Evolutionary conservation across 352 stramenopile species (phyloP).

Genomic region (Plasmopara viticola): DNA sequence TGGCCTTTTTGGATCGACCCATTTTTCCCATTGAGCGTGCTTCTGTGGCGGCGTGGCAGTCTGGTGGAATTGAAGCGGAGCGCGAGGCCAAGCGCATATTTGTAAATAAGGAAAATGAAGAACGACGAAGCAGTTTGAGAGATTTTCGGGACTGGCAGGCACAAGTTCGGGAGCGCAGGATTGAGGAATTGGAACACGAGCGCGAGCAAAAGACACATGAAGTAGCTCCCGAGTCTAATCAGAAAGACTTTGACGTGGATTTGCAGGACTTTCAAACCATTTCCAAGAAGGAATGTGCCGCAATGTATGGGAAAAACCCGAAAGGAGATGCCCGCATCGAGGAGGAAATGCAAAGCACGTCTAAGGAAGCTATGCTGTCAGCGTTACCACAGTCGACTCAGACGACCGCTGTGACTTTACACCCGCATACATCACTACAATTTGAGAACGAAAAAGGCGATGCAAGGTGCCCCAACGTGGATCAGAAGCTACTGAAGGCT

Average conservation of each 20-base stretch:
- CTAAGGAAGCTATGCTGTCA: neutral
- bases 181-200: constrained; percentile 53
- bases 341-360: too few relatives aligned
- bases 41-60: constrained; percentile 78
- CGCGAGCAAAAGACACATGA: constrained; percentile 33
- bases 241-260: constrained; percentile 23
- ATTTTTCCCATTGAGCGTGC: constrained; percentile 90
- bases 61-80: constrained; percentile 87
- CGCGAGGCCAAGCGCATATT: constrained; percentile 58
- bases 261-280: constrained; percentile 55
- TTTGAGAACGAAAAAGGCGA: neutral
- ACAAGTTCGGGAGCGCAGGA: constrained; percentile 52
- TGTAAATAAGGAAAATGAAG: constrained; percentile 73
- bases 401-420: neutral
- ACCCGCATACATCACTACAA: constrained; percentile 1
- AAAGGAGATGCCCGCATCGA: too few relatives aligned
- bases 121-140: constrained; percentile 53
- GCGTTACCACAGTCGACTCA: neutral
- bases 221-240: constrained; percentile 10
- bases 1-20: constrained; percentile 92
- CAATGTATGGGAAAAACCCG: constrained; percentile 16
- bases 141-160: constrained; percentile 79
- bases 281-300: constrained; percentile 54
- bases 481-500: constrained; percentile 1
- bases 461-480: neutral